A percentile compares a stretch with the other conserved stretches of the same genome.
phyloP scores from a whole-genome alignment of 2,329 filamentous ascomycete species.

The Scedosporium apiospermum region DNA sequence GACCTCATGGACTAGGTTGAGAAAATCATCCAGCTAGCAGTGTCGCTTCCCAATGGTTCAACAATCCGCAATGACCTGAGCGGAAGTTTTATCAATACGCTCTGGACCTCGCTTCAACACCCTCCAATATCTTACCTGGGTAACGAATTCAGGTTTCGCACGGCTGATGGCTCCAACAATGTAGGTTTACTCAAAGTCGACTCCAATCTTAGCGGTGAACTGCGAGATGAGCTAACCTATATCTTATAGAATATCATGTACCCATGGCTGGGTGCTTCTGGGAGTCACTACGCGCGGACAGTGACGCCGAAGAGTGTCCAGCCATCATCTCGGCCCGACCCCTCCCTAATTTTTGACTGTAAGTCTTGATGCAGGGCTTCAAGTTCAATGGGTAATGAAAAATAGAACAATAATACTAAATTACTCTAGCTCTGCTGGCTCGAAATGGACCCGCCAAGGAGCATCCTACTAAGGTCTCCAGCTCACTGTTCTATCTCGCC shows the following conservation, averaged over 20 bases:
- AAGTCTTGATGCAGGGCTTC: neutral
- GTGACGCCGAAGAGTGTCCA: slow-evolving; percentile 16
- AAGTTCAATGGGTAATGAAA: neutral
- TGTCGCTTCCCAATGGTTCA: neutral
- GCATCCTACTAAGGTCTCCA: slow-evolving; percentile 33
- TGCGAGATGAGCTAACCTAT: neutral
- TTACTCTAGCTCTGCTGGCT: slow-evolving; percentile 13
- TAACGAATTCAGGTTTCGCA: slow-evolving; percentile 15
- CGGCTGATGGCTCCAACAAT: slow-evolving; percentile 16
- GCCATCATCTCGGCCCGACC: slow-evolving; percentile 17
- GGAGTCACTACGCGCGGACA: slow-evolving; percentile 19
- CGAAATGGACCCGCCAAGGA: slow-evolving; percentile 15
- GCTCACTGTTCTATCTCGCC: slow-evolving; percentile 37
- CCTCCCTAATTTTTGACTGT: slow-evolving; percentile 20
- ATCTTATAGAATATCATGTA: slow-evolving; percentile 16
- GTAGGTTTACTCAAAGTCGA: neutral
- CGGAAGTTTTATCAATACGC: neutral
- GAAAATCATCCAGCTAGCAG: neutral
- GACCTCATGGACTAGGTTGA: neutral
- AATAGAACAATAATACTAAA: neutral
- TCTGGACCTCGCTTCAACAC: neutral
- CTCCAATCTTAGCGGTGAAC: neutral
- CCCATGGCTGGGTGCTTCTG: slow-evolving; percentile 21
- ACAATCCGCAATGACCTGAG: neutral
- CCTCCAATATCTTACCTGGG: slow-evolving; percentile 15